These are phyloP conservation scores for Talaromyces sp. DNA, from an alignment of 2,329 filamentous ascomycete genomes.

Conservation along the genomic window DNA sequence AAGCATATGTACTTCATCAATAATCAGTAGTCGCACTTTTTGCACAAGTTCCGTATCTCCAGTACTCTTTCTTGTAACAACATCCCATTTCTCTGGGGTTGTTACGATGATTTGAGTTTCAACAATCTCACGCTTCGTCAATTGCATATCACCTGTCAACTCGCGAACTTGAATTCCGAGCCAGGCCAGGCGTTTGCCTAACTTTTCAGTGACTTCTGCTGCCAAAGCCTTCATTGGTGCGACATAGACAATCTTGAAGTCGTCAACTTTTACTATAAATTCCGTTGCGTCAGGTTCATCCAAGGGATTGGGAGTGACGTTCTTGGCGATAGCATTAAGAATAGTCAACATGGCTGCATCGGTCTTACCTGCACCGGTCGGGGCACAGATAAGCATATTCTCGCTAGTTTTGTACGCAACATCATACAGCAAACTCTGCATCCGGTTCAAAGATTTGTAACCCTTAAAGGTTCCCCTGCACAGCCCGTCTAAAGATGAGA, in stretches of 20 bases:
- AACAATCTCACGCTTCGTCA: conserved; percentile 93
- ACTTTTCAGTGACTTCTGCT: conserved; percentile 91
- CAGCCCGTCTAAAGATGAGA: conserved; percentile 80
- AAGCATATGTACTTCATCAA: conserved; percentile 99
- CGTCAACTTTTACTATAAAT: conserved; percentile 76
- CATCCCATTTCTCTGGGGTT: conserved; percentile 98
- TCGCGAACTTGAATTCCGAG: conserved; percentile 88
- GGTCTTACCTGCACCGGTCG: conserved; percentile 97
- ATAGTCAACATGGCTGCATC: conserved; percentile 97
- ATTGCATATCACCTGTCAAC: conserved; percentile 96
- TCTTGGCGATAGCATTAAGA: conserved; percentile 83
- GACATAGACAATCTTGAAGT: conserved; percentile 98
- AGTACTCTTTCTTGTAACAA: conserved; percentile 93
- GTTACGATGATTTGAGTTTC: conserved; percentile 98
- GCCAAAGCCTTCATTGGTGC: conserved; percentile 98
- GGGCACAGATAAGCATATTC: conserved; percentile 98
- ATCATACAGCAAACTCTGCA: conserved; percentile 95
- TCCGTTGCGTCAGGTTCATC: conserved; percentile 70
- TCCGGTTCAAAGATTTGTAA: conserved; percentile 89
- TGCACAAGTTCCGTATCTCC: conserved; percentile 97
- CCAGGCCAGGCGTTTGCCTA: conserved; percentile 89
- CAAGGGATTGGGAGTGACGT: conserved; percentile 73
- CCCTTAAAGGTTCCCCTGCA: conserved; percentile 90
- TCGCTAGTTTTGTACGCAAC: conserved; percentile 94
- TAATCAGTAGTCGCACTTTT: conserved; percentile 92